Evolutionary conservation across 2,329 filamentous ascomycete genomes (phyloP).

Genomic region (Sphaerulina populicola): DNA sequence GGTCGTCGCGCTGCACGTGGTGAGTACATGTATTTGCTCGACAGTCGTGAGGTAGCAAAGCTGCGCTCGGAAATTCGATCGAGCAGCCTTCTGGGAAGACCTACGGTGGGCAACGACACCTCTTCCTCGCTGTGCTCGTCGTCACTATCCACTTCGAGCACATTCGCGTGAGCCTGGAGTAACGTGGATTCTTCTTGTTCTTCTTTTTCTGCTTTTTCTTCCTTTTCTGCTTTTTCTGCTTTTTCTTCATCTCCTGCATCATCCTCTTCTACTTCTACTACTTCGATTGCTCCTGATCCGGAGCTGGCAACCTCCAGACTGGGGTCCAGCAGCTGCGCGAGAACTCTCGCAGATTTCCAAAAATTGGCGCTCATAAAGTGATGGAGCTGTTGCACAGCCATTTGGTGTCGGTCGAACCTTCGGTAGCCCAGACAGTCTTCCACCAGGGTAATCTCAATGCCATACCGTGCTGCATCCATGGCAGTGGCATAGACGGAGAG

Average conservation of each 20-base stretch:
- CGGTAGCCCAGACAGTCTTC: slow-evolving; percentile 84
- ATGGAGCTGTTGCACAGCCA: slow-evolving; percentile 61
- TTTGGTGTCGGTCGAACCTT: slow-evolving; percentile 57
- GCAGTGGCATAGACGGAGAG: slow-evolving; percentile 85
- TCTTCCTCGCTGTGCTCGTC: slow-evolving; percentile 20
- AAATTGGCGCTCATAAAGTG: slow-evolving; percentile 67
- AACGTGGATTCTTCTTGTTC: not conserved
- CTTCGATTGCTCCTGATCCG: not conserved
- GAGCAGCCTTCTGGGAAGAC: slow-evolving; percentile 13
- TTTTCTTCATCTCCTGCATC: not conserved
- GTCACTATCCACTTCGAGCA: slow-evolving; percentile 17
- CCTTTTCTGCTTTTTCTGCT: not conserved
- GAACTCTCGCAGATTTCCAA: slow-evolving; percentile 47
- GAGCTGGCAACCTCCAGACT: not conserved
- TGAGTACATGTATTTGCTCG: slow-evolving; percentile 20
- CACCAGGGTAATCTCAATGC: slow-evolving; percentile 75
- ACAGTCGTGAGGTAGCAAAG: not conserved
- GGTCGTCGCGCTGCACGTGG: slow-evolving; percentile 16
- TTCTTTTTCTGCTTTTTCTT: too few relatives aligned
- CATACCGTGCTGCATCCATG: slow-evolving; percentile 79
- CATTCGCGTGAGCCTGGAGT: not conserved
- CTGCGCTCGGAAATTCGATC: slow-evolving; percentile 13
- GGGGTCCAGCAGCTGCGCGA: slow-evolving; percentile 21
- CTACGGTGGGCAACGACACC: slow-evolving; percentile 17
- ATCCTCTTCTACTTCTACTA: not conserved